These are phyloP conservation scores for Colletotrichum lupini DNA, from an alignment of 2,329 filamentous ascomycete species.

Conservation along the genomic window DNA sequence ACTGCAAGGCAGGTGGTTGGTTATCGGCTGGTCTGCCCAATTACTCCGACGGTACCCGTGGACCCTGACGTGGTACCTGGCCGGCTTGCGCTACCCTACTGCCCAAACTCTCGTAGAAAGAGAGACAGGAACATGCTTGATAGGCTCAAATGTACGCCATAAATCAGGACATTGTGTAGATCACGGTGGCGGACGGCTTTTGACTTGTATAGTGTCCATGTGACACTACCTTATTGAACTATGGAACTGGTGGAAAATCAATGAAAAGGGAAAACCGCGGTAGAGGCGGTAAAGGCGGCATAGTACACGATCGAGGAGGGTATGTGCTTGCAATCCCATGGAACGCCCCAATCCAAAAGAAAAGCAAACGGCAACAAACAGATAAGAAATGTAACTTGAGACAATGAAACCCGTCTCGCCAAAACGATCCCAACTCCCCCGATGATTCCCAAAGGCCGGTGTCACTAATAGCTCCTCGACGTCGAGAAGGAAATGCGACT, in stretches of 20 bases:
- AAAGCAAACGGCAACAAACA: conserved; percentile 12
- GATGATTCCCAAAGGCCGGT: conserved; percentile 20
- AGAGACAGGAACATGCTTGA: conserved; percentile 2
- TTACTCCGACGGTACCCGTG: conserved; percentile 11
- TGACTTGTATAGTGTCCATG: conserved; percentile 20
- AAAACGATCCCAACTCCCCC: conserved; percentile 24
- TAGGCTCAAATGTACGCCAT: background rate
- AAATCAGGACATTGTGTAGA: background rate
- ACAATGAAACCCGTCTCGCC: conserved; percentile 11
- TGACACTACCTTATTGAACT: conserved; percentile 29
- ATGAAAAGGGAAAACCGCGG: background rate
- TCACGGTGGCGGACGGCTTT: background rate
- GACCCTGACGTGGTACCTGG: background rate
- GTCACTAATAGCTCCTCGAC: background rate
- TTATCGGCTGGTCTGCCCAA: background rate
- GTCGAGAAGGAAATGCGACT: conserved; percentile 15
- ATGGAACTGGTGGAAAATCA: conserved; percentile 10
- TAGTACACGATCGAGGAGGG: conserved; percentile 24
- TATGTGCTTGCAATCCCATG: conserved; percentile 27
- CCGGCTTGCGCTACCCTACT: conserved; percentile 1
- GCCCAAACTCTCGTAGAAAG: conserved; percentile 1
- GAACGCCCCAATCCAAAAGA: conserved; percentile 29
- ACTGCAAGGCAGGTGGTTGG: background rate
- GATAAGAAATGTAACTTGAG: conserved; percentile 15
- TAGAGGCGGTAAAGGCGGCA: background rate